Conservation (phyloP, 352 stramenopile species). For the Blastocystis sp. region DNA sequence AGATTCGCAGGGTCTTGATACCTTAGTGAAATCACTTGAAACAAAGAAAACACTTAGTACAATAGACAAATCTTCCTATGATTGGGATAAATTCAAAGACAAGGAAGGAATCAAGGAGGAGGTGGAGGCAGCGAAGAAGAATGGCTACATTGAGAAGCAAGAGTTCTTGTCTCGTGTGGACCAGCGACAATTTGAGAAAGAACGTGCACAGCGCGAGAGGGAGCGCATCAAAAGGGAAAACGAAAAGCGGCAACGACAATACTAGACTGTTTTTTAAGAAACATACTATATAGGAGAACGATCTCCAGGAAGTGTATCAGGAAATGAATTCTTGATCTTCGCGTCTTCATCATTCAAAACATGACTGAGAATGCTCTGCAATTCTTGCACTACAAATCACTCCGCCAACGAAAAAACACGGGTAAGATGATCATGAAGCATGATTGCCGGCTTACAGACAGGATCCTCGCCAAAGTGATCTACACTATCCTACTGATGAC, state of each 20-base stretch:
- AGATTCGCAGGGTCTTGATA: slow-evolving; percentile 67
- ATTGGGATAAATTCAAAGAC: slow-evolving; percentile 84
- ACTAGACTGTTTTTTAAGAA: neutral
- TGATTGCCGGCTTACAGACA: neutral
- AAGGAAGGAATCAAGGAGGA: slow-evolving; percentile 79
- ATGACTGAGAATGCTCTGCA: slow-evolving; percentile 51
- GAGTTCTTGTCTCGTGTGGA: slow-evolving; percentile 80
- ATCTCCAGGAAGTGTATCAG: slow-evolving; percentile 14
- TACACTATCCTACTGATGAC: slow-evolving; percentile 2
- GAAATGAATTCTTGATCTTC: slow-evolving; percentile 38
- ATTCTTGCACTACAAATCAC: slow-evolving; percentile 45
- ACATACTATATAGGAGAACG: neutral
- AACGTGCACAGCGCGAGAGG: slow-evolving; percentile 75
- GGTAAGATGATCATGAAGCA: slow-evolving; percentile 24
- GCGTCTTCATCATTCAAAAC: slow-evolving; percentile 44
- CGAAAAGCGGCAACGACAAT: neutral
- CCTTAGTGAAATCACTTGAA: slow-evolving; percentile 72
- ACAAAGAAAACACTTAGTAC: slow-evolving; percentile 78
- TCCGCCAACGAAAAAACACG: neutral
- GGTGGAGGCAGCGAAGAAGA: slow-evolving; percentile 78
- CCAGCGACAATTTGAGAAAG: slow-evolving; percentile 78
- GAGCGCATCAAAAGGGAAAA: slow-evolving; percentile 31
- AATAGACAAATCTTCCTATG: slow-evolving; percentile 81
- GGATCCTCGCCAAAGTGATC: slow-evolving; percentile 5
- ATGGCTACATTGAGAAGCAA: slow-evolving; percentile 82